These are phyloP conservation scores for Obelidium mucronatum DNA, from an alignment of 192 early-diverging fungal species.

Conservation along the genomic window DNA sequence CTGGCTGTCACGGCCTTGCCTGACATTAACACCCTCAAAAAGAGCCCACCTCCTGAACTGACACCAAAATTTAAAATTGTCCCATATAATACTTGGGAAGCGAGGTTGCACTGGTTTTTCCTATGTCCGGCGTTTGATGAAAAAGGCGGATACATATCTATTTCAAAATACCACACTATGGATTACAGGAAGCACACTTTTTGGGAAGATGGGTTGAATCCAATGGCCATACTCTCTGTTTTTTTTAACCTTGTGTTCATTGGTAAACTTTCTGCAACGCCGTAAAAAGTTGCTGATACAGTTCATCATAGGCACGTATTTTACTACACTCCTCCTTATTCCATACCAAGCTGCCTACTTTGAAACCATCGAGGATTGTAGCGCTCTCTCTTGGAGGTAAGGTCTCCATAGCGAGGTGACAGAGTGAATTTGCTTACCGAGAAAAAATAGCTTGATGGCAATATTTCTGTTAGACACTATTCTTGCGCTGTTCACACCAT, in stretches of 20 bases:
- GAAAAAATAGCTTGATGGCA: no score
- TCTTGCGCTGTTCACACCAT: neutral
- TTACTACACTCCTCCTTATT: neutral
- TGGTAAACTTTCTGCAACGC: neutral
- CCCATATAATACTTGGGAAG: neutral
- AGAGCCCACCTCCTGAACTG: no score
- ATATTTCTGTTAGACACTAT: neutral
- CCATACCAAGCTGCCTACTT: constrained; percentile 11
- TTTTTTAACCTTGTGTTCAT: neutral
- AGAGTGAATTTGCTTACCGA: neutral
- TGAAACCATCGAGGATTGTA: neutral
- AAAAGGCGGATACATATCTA: constrained; percentile 10
- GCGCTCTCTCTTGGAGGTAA: neutral
- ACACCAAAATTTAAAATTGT: no score
- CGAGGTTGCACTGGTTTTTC: constrained; percentile 13
- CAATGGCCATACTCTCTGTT: neutral
- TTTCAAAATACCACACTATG: constrained; percentile 7
- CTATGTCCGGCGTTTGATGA: constrained; percentile 27
- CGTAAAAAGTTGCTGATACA: neutral
- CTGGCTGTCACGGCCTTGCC: no score
- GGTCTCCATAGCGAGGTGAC: neutral
- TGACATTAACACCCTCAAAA: no score
- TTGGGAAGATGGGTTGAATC: constrained; percentile 20
- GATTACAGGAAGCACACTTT: constrained; percentile 9
- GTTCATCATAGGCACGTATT: neutral